Evolutionary conservation across 2,329 filamentous ascomycete genomes (phyloP).

Genomic region (Ceratocystis cacaofunesta): DNA sequence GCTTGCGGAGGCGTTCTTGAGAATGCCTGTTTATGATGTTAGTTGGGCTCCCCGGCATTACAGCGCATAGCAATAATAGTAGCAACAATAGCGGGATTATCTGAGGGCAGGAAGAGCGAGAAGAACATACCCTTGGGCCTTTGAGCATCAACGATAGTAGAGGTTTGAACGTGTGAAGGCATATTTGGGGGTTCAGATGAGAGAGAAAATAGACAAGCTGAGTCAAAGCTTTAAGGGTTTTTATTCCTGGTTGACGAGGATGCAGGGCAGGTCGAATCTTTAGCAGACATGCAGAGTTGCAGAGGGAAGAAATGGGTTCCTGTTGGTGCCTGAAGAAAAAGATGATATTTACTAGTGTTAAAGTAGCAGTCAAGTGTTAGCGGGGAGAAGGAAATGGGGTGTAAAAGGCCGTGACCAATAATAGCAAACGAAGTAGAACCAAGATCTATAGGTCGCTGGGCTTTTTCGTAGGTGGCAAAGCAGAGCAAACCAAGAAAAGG

Average conservation of each 20-base stretch:
- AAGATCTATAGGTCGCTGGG: neutral
- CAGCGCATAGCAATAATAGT: neutral
- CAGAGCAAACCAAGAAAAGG: neutral
- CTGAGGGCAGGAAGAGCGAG: neutral
- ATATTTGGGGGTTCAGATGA: neutral
- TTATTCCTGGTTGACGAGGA: neutral
- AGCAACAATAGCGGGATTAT: neutral
- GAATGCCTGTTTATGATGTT: conserved; percentile 49
- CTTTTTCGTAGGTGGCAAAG: neutral
- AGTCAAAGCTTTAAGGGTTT: neutral
- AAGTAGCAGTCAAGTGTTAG: neutral
- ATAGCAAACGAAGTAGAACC: neutral
- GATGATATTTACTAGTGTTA: neutral
- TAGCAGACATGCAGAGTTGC: neutral
- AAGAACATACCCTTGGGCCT: conserved; percentile 32
- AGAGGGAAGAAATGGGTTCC: neutral
- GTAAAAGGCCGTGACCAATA: neutral
- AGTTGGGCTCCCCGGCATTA: neutral
- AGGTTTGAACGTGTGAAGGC: conserved; percentile 11
- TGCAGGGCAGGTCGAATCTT: neutral
- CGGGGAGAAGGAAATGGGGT: neutral
- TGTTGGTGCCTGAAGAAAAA: neutral
- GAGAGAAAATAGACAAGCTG: neutral
- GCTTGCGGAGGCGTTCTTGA: conserved; percentile 68
- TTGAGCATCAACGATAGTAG: conserved; percentile 23